These are phyloP conservation scores for Penicillium sumatraense DNA, from an alignment of 2,329 filamentous ascomycete genomes.

Conservation along the genomic window DNA sequence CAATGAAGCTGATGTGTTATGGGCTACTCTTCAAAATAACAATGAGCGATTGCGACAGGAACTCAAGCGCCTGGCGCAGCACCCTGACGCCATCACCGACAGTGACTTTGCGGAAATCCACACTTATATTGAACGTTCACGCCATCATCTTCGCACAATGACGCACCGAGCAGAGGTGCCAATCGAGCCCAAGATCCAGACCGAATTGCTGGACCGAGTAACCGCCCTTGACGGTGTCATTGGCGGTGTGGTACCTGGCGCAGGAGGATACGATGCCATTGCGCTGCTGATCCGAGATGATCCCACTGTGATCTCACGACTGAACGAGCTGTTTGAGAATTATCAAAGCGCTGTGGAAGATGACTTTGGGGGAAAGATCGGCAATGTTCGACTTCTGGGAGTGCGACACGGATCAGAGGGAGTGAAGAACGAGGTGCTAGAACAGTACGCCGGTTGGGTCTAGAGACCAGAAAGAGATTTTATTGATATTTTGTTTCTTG, in stretches of 20 bases:
- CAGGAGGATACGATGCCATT: conserved; percentile 90
- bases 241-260: conserved; percentile 90
- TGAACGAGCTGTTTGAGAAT: conserved; percentile 65
- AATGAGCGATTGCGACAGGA: conserved; percentile 74
- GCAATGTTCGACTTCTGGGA: conserved; percentile 49
- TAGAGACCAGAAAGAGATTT: conserved; percentile 11
- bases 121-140: conserved; percentile 55
- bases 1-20: conserved; percentile 69
- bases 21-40: conserved; percentile 72
- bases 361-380: conserved; percentile 51
- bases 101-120: conserved; percentile 59
- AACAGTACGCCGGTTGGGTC: conserved; percentile 46
- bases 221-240: conserved; percentile 75
- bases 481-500: neutral
- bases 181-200: conserved; percentile 88
- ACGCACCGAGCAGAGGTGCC: conserved; percentile 74
- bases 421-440: conserved; percentile 44
- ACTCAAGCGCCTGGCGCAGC: conserved; percentile 59
- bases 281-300: conserved; percentile 79
- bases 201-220: conserved; percentile 78
- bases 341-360: conserved; percentile 63
- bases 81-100: conserved; percentile 44
- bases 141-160: conserved; percentile 74
- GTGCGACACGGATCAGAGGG: conserved; percentile 53
- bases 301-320: conserved; percentile 61